Percentiles rank a stretch among this genome's conserved stretches.
phyloP scores from a whole-genome alignment of 495 filamentous ascomycete species.

The Talaromyces thailandensis region DNA sequence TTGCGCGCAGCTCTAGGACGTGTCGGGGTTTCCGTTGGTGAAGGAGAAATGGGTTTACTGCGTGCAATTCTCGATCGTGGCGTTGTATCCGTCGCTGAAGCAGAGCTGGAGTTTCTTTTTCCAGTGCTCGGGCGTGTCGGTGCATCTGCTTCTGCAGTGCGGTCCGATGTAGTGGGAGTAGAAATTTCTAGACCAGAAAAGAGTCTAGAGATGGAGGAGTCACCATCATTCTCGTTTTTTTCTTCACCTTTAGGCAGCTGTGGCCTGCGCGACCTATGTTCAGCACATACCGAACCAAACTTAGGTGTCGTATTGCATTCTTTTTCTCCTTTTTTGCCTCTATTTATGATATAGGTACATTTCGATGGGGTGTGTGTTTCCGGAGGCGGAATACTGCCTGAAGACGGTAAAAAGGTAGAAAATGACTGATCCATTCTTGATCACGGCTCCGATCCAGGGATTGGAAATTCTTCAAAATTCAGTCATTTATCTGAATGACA shows the following conservation, averaged over 20 bases:
- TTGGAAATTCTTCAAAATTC: constrained; percentile 3
- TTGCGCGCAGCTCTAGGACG: neutral
- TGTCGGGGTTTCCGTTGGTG: neutral
- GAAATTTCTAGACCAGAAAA: too few species aligned
- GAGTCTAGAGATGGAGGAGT: neutral
- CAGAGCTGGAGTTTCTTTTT: neutral
- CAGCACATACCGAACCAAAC: neutral
- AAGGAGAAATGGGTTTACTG: neutral
- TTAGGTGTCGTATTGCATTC: neutral
- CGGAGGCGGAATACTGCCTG: neutral
- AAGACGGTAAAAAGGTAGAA: neutral
- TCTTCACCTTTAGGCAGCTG: neutral
- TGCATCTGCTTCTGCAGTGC: neutral
- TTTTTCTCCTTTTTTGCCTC: neutral
- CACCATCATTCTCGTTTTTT: neutral
- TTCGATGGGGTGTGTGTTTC: neutral
- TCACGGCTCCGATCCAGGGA: neutral
- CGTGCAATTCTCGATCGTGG: neutral
- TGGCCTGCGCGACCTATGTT: neutral
- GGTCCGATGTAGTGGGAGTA: too few species aligned
- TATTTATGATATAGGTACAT: neutral
- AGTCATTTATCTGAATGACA: constrained; percentile 6
- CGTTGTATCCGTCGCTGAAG: neutral
- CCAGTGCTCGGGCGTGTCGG: neutral
- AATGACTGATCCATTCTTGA: neutral